These are phyloP conservation scores for Cornus florida DNA, from an alignment of 148 eudicot genomes.

Conservation along the genomic window DNA sequence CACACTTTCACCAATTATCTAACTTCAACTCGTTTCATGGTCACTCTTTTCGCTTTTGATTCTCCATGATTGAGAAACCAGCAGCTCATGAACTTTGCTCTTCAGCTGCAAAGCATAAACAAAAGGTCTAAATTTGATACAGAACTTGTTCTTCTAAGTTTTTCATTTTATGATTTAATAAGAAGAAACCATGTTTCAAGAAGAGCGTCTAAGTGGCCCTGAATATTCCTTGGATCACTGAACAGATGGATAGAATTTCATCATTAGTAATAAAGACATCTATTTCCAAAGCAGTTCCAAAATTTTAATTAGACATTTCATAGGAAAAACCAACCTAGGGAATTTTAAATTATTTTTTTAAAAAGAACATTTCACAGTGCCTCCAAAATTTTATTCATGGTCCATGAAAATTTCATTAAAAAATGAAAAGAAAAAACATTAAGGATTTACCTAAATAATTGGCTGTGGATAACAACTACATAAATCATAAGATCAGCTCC, in stretches of 20 bases:
- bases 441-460: not conserved
- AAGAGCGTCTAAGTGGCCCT: not conserved
- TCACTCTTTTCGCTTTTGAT: conserved; percentile 37
- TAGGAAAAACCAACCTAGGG: not conserved
- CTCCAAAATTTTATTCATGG: not conserved
- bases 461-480: not conserved
- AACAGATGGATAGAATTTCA: not conserved
- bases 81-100: conserved; percentile 60
- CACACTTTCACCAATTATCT: not conserved
- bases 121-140: not conserved
- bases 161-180: no score
- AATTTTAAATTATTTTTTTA: not conserved
- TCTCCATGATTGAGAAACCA: conserved; percentile 60
- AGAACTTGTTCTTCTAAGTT: not conserved
- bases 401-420: not conserved
- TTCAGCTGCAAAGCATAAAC: conserved; percentile 54
- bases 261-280: not conserved
- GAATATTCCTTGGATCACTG: not conserved
- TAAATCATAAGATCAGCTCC: not conserved
- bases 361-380: not conserved
- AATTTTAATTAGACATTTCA: not conserved
- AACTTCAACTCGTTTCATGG: conserved; percentile 18
- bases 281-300: not conserved
- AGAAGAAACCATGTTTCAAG: not conserved
- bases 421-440: not conserved